Conservation (phyloP, 805 yeast genomes). For the Metschnikowia baotianmanensis region DNA sequence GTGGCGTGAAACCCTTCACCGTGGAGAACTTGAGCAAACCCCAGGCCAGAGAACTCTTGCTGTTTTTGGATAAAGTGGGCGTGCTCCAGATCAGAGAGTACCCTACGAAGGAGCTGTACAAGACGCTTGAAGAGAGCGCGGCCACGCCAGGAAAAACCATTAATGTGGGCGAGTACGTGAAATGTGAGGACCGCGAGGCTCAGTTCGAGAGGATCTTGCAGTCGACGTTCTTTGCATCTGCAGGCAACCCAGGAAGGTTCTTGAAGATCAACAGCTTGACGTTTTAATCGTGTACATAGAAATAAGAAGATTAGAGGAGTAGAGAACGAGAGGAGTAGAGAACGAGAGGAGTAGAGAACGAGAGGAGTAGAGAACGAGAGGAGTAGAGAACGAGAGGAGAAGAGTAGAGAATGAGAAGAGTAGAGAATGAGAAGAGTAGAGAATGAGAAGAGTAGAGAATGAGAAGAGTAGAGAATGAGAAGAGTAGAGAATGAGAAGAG, state of each 20-base stretch:
- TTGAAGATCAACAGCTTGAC: constrained; percentile 30
- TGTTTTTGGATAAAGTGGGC: constrained; percentile 32
- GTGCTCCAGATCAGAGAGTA: constrained; percentile 35
- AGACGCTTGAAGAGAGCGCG: constrained; percentile 16
- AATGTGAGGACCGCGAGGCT: constrained; percentile 21
- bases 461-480: no score
- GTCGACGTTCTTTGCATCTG: constrained; percentile 31
- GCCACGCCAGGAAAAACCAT: constrained; percentile 2
- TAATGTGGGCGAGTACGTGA: constrained; percentile 20
- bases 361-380: no score
- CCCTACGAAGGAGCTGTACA: constrained; percentile 25
- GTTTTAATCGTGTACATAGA: constrained; percentile 16
- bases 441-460: no score
- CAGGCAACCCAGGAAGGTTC: constrained; percentile 41
- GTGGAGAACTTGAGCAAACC: constrained; percentile 30
- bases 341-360: background rate
- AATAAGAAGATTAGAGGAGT: background rate
- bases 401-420: no score
- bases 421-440: no score
- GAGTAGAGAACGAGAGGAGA: no score
- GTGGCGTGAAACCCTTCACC: constrained; percentile 29
- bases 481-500: background rate
- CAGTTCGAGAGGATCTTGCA: constrained; percentile 31
- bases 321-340: background rate
- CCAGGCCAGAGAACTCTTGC: constrained; percentile 31